A percentile compares a stretch with the other conserved stretches of the same genome.
Conservation (phyloP, 495 filamentous ascomycete species). For the Penicillium salamii region DNA sequence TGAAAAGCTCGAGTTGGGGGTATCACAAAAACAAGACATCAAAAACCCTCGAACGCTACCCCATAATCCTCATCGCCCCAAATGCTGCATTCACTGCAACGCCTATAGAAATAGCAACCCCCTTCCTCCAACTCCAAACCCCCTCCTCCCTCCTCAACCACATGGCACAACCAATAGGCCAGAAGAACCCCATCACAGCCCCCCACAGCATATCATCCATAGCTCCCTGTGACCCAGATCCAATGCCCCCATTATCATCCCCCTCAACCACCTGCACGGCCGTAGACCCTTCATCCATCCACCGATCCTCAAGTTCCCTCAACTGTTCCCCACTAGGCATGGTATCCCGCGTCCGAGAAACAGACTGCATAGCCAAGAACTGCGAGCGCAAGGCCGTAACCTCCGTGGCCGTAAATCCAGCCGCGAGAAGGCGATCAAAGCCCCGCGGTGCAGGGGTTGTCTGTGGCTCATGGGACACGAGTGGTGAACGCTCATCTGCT, state of each 20-base stretch:
- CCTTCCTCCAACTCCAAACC: conserved; percentile 77
- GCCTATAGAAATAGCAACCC: conserved; percentile 80
- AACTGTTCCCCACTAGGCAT: conserved; percentile 67
- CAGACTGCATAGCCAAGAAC: conserved; percentile 74
- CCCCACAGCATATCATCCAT: conserved; percentile 88
- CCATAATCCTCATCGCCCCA: conserved; percentile 60
- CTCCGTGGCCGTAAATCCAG: conserved; percentile 78
- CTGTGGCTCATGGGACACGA: conserved; percentile 10
- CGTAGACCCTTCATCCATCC: conserved; percentile 76
- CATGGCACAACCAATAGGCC: conserved; percentile 79
- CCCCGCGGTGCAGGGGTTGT: conserved; percentile 63
- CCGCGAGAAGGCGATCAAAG: conserved; percentile 79
- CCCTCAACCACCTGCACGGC: conserved; percentile 37
- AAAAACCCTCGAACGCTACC: conserved; percentile 13
- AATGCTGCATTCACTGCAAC: conserved; percentile 71
- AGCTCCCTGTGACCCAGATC: conserved; percentile 42
- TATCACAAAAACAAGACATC: conserved; percentile 25
- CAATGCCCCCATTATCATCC: conserved; percentile 52
- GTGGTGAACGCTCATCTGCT: conserved; percentile 2
- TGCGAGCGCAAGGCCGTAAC: conserved; percentile 79
- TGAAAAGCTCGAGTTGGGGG: conserved; percentile 5
- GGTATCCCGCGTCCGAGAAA: conserved; percentile 76
- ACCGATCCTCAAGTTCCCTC: conserved; percentile 76
- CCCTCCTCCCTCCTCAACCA: conserved; percentile 88
- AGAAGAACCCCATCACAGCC: conserved; percentile 88